A percentile compares a stretch with the other conserved stretches of the same genome.
Evolutionary conservation across 306 rosid species (phyloP).

Genomic region (Hippophae rhamnoides): DNA sequence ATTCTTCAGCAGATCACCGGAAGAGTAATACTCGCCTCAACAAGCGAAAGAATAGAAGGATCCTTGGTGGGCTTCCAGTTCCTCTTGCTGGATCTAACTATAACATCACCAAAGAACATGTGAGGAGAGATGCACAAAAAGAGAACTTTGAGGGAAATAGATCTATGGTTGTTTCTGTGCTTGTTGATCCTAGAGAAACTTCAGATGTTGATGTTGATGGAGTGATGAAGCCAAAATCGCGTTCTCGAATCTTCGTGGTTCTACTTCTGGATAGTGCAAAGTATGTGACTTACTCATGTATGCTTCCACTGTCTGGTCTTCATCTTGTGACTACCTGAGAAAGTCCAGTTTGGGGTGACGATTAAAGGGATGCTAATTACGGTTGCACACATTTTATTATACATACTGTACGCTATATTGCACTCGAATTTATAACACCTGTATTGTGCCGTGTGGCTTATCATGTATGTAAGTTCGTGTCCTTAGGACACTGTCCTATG

Average conservation of each 20-base stretch:
- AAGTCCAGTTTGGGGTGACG: constrained; percentile 1
- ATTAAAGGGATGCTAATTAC: background rate
- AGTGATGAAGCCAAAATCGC: constrained; percentile 60
- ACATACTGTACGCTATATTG: too few species aligned
- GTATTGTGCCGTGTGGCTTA: too few species aligned
- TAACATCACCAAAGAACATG: constrained; percentile 49
- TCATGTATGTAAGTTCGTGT: too few species aligned
- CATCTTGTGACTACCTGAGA: constrained; percentile 53
- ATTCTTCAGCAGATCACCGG: constrained; percentile 26
- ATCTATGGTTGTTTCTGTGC: constrained; percentile 83
- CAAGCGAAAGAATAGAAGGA: constrained; percentile 64
- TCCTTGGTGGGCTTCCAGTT: constrained; percentile 51
- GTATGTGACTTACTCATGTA: constrained; percentile 91
- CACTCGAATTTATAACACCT: too few species aligned
- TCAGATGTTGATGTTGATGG: constrained; percentile 63
- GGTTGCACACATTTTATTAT: too few species aligned
- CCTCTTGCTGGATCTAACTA: constrained; percentile 39
- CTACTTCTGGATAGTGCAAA: constrained; percentile 78
- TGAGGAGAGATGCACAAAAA: constrained; percentile 27
- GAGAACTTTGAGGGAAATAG: constrained; percentile 47
- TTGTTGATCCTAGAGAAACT: constrained; percentile 79
- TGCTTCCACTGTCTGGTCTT: constrained; percentile 57
- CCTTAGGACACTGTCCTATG: too few species aligned
- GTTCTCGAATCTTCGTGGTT: constrained; percentile 71
- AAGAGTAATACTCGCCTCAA: constrained; percentile 35